These are phyloP conservation scores for Pleurotus pulmonarius DNA, from an alignment of 768 basidiomycete genomes.

Conservation along the genomic window DNA sequence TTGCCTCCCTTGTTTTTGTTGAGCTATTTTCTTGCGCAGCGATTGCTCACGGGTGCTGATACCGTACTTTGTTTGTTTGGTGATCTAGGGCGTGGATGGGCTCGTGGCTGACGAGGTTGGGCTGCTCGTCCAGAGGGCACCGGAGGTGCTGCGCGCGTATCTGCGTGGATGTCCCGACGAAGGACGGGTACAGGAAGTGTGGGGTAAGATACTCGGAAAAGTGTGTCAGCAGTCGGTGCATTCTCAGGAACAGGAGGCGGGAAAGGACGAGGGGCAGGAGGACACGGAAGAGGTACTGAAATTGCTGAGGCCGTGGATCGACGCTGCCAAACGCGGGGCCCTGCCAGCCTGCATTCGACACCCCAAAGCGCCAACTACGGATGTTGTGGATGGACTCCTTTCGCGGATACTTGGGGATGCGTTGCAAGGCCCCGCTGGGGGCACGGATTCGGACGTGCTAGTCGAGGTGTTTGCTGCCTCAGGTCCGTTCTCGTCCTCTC, in stretches of 20 bases:
- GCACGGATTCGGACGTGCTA: constrained; percentile 27
- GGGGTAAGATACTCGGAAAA: constrained; percentile 47
- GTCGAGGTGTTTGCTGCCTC: constrained; percentile 34
- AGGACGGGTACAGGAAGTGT: constrained; percentile 29
- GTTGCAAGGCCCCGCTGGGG: constrained; percentile 20
- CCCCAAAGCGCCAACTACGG: constrained; percentile 39
- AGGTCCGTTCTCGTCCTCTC: constrained; percentile 27
- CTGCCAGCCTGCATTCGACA: constrained; percentile 48
- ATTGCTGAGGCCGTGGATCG: constrained; percentile 30
- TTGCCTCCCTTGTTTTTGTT: too few relatives aligned
- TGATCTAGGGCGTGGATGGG: constrained; percentile 40
- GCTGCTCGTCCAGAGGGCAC: constrained; percentile 35
- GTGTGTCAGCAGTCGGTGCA: constrained; percentile 22
- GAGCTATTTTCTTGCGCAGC: too few relatives aligned
- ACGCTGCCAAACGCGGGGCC: constrained; percentile 29
- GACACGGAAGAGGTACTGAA: constrained; percentile 13
- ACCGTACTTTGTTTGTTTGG: too few relatives aligned
- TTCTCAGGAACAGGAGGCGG: too few relatives aligned
- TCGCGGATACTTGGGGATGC: constrained; percentile 26
- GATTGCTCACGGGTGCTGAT: too few relatives aligned
- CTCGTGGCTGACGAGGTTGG: constrained; percentile 35
- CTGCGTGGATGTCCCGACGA: constrained; percentile 39
- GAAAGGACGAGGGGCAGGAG: constrained; percentile 7
- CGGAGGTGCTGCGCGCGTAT: constrained; percentile 48
- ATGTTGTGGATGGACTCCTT: constrained; percentile 28